phyloP scores from a whole-genome alignment of 805 yeast species.

The Maudiozyma serrabonitensis region DNA sequence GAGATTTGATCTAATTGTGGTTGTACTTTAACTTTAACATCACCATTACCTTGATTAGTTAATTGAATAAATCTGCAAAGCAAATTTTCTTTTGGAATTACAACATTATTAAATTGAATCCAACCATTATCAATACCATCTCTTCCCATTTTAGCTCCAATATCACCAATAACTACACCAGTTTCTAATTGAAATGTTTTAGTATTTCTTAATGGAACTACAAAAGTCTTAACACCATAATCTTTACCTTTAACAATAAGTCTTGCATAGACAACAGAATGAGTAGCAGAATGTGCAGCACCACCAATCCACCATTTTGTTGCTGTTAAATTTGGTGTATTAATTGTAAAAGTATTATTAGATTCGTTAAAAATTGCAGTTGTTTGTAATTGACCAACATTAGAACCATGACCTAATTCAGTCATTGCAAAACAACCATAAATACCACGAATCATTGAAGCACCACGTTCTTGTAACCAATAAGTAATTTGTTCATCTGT shows the following conservation, averaged over 20 bases:
- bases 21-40: constrained; percentile 25
- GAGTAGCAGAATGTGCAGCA: constrained; percentile 91
- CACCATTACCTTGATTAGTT: constrained; percentile 51
- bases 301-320: constrained; percentile 99
- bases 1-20: constrained; percentile 86
- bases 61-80: constrained; percentile 71
- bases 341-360: constrained; percentile 59
- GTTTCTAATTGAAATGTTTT: constrained; percentile 60
- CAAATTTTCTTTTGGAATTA: constrained; percentile 78
- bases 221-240: constrained; percentile 86
- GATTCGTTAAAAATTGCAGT: constrained; percentile 67
- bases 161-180: constrained; percentile 81
- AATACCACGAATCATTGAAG: constrained; percentile 46
- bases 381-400: constrained; percentile 90
- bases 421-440: constrained; percentile 93
- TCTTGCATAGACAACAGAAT: constrained; percentile 77
- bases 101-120: constrained; percentile 81
- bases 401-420: constrained; percentile 87
- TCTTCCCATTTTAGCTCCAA: constrained; percentile 92
- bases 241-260: constrained; percentile 73
- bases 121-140: constrained; percentile 95
- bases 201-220: constrained; percentile 76
- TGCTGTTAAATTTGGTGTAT: constrained; percentile 87
- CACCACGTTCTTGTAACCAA: constrained; percentile 71
- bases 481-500: constrained; percentile 72